Conservation (phyloP, 1,284 basidiomycete species). For the Golubevia pallescens region DNA sequence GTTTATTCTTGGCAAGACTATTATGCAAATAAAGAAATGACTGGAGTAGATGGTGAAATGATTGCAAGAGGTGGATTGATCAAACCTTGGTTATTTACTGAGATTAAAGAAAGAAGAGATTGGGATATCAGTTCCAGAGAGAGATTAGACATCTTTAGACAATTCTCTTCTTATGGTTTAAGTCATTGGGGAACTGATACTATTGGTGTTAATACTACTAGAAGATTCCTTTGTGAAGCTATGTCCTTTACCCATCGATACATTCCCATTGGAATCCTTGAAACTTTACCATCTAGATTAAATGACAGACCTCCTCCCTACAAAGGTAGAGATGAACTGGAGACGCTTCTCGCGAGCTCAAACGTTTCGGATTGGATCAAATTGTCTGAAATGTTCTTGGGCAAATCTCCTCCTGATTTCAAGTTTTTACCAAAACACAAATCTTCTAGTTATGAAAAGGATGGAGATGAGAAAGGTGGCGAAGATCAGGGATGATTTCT, state of each 20-base stretch:
- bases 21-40: conserved; percentile 76
- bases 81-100: conserved; percentile 81
- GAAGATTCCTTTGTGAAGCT: conserved; percentile 91
- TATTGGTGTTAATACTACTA: conserved; percentile 83
- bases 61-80: conserved; percentile 91
- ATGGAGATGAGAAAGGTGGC: too few relatives aligned
- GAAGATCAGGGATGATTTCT: conserved; percentile 68
- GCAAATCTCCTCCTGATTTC: conserved; percentile 71
- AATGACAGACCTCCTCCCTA: conserved; percentile 90
- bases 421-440: conserved; percentile 78
- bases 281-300: conserved; percentile 78
- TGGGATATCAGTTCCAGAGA: conserved; percentile 85
- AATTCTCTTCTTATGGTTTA: conserved; percentile 47
- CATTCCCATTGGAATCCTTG: conserved; percentile 89
- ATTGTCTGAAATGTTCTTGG: conserved; percentile 91
- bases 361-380: conserved; percentile 91
- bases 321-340: conserved; percentile 81
- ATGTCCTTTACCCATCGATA: conserved; percentile 95
- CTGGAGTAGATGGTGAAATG: conserved; percentile 92
- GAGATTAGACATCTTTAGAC: too few relatives aligned
- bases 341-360: conserved; percentile 79
- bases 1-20: conserved; percentile 86
- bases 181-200: conserved; percentile 62
- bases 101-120: conserved; percentile 78
- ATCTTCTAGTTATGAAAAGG: conserved; percentile 71